Conservation (phyloP, 306 rosid species). For the Crotalaria pallida region DNA sequence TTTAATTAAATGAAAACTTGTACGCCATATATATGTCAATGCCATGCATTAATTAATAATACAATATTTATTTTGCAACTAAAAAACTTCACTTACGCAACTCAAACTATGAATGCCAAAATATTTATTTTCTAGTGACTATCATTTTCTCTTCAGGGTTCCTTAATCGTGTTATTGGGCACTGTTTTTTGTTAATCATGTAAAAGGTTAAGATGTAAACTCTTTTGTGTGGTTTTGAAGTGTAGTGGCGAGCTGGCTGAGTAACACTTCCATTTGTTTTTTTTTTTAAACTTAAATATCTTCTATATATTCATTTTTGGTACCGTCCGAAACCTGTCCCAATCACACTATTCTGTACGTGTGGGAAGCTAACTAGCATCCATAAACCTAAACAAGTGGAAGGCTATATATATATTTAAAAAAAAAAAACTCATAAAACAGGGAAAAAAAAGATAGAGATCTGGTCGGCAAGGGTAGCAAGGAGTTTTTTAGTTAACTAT, state of each 20-base stretch:
- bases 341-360: not conserved
- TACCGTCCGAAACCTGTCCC: not conserved
- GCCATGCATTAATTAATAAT: not conserved
- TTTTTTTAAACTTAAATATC: not conserved
- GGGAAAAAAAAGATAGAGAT: no score
- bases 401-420: not conserved
- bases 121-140: not conserved
- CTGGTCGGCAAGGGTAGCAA: no score
- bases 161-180: not conserved
- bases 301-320: not conserved
- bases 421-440: not conserved
- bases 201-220: not conserved
- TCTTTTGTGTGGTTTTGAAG: not conserved
- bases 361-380: conserved; percentile 14
- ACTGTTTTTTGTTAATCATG: conserved; percentile 10
- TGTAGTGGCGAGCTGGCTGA: not conserved
- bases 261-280: not conserved
- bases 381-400: not conserved
- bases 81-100: conserved; percentile 13
- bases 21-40: not conserved
- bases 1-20: not conserved
- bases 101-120: not conserved
- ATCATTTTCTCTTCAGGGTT: not conserved
- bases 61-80: not conserved
- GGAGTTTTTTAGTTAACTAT: no score